Conservation (phyloP, 2,329 filamentous ascomycete species). For the Penicillium sp. region DNA sequence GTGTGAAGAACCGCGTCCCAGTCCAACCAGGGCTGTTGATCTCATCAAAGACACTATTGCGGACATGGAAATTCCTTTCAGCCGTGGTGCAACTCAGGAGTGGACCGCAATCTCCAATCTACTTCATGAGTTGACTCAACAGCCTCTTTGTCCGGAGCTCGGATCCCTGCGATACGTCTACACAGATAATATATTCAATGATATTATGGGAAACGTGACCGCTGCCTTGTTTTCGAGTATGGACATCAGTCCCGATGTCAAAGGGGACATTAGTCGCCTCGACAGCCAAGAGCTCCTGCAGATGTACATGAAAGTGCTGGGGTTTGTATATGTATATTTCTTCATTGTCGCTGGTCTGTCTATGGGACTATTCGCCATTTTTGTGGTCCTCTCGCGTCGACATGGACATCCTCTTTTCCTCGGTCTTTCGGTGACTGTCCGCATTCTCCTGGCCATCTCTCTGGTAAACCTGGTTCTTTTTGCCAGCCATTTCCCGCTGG, state of each 20-base stretch:
- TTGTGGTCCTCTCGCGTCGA: conserved; percentile 27
- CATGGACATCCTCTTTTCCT: conserved; percentile 21
- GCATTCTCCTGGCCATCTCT: conserved; percentile 27
- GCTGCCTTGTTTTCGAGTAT: conserved; percentile 39
- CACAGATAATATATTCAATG: conserved; percentile 26
- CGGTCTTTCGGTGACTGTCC: conserved; percentile 24
- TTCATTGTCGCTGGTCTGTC: conserved; percentile 34
- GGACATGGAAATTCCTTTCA: conserved; percentile 40
- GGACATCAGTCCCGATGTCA: conserved; percentile 32
- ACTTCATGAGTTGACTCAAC: conserved; percentile 27
- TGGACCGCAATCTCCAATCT: conserved; percentile 31
- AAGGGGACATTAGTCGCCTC: conserved; percentile 23
- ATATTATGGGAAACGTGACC: conserved; percentile 38
- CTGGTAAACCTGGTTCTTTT: conserved; percentile 29
- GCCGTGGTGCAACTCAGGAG: conserved; percentile 29
- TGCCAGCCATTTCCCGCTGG: conserved; percentile 29
- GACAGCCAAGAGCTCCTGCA: conserved; percentile 29
- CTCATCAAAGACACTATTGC: conserved; percentile 35
- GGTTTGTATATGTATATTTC: conserved; percentile 40
- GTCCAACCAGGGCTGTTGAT: conserved; percentile 23
- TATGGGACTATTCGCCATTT: conserved; percentile 35
- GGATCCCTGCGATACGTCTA: conserved; percentile 19
- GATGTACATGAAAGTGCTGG: conserved; percentile 35
- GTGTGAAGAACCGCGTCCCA: conserved; percentile 35
- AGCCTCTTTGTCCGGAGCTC: conserved; percentile 27